These are phyloP conservation scores for Trypanosomatidae sp. DNA, from an alignment of 208 protist species.

Conservation along the genomic window DNA sequence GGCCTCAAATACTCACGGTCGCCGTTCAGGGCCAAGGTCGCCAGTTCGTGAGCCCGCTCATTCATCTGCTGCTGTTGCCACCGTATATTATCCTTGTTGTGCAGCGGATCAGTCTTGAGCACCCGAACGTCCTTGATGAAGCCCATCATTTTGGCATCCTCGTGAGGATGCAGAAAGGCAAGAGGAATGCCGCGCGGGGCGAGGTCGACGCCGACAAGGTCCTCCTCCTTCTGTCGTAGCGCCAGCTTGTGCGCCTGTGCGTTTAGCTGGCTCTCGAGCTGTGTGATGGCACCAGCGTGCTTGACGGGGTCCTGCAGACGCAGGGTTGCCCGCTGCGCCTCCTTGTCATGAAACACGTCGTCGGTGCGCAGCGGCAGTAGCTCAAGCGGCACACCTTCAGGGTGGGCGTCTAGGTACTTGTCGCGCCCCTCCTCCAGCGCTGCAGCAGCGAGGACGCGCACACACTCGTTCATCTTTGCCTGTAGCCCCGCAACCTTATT, in stretches of 20 bases:
- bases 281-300: constrained; percentile 36
- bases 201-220: constrained; percentile 57
- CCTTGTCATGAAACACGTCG: constrained; percentile 45
- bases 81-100: constrained; percentile 57
- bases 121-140: constrained; percentile 49
- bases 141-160: constrained; percentile 42
- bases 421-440: constrained; percentile 55
- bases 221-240: constrained; percentile 50
- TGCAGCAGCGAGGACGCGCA: constrained; percentile 37
- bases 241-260: constrained; percentile 61
- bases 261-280: constrained; percentile 60
- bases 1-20: constrained; percentile 50
- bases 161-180: constrained; percentile 56
- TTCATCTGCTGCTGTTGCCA: constrained; percentile 49
- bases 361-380: constrained; percentile 58
- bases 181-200: constrained; percentile 55
- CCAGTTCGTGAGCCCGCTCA: constrained; percentile 51
- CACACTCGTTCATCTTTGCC: constrained; percentile 44
- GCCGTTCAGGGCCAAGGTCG: constrained; percentile 37
- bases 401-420: constrained; percentile 48
- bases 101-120: constrained; percentile 52
- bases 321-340: constrained; percentile 50
- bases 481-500: constrained; percentile 38
- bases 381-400: constrained; percentile 59
- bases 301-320: constrained; percentile 44